Evolutionary conservation across 192 early-diverging fungal genomes (phyloP), one percentile per base, ranked within the genome.

Genomic region (Gaertneriomyces semiglobifer): DNA sequence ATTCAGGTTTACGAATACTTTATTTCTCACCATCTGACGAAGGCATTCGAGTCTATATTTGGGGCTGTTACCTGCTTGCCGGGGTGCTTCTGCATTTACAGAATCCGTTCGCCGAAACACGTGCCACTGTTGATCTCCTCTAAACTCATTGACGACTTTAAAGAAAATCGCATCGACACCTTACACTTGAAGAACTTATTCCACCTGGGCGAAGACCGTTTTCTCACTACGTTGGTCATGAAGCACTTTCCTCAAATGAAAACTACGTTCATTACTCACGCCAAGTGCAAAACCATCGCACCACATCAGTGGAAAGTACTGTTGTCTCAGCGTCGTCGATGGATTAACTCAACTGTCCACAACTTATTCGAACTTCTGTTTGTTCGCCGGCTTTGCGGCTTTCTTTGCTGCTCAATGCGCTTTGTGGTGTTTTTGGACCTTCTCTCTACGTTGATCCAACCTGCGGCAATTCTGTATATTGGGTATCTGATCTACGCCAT

Each of bases 1-100:
- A 96, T 79, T 93, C 90, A 20, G 94, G 91, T 89, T 84, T 94
- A 90, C 71, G 94, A 95, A 79, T 95, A 96, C 79, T 94, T 92
- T 73, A 93, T 95, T 58, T 93, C 92, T 52, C 93, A 95, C 74
- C 93, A 94, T 74, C 78, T 95, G 14, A 93, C 92, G 16, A 94
- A 81, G 58, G 79, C 79, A 3, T 81, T 81, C 46, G 79, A 81
- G 57, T 77, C 80, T 4, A 69, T 78, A 1, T 81, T 81, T 56
- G 80, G 80, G n/a, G 58, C 77, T 33, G 80, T 81, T 6, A 81
- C 80, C 3, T 81, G 80, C 61, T 62, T 81, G 7, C 80, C 80
- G 3, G 79, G 80, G 14, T 81, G 78, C 57, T 81, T 81, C 69
- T 77, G 67, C 65, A 74, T 81, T 64, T 81, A 79, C 60, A 62